Percentiles rank a stretch among this genome's conserved stretches.
phyloP scores from a whole-genome alignment of 345 rosid species.

The Eucalyptus brandiana region DNA sequence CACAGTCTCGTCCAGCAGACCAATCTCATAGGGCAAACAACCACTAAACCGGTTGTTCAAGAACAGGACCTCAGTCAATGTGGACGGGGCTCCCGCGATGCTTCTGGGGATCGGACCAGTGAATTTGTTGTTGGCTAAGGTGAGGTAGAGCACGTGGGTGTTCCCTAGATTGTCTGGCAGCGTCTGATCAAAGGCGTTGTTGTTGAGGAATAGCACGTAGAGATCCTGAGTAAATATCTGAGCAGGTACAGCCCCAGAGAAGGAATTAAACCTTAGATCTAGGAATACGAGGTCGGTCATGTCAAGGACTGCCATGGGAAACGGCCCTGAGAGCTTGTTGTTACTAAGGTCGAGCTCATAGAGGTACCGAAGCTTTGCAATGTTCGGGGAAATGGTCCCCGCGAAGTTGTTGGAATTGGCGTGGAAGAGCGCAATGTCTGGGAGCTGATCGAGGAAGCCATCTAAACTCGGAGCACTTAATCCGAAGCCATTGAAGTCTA shows the following conservation, averaged over 20 bases:
- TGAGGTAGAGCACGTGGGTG: constrained; percentile 40
- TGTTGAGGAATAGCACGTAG: constrained; percentile 60
- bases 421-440: constrained; percentile 72
- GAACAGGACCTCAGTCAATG: constrained; percentile 47
- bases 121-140: constrained; percentile 76
- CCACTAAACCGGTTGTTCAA: constrained; percentile 61
- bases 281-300: constrained; percentile 47
- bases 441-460: constrained; percentile 65
- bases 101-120: constrained; percentile 53
- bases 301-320: constrained; percentile 45
- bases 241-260: constrained; percentile 63
- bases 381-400: constrained; percentile 41
- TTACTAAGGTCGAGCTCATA: constrained; percentile 85
- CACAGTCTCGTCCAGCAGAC: constrained; percentile 38
- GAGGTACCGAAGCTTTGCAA: constrained; percentile 56
- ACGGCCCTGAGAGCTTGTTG: constrained; percentile 64
- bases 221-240: constrained; percentile 49
- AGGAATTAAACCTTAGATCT: constrained; percentile 66
- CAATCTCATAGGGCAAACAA: constrained; percentile 65
- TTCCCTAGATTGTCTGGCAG: constrained; percentile 38
- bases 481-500: constrained; percentile 85
- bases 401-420: constrained; percentile 76
- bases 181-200: constrained; percentile 38
- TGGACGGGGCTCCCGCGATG: constrained; percentile 43
- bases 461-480: constrained; percentile 65